Conservation (phyloP, 345 rosid genomes). For the Populus tremula region DNA sequence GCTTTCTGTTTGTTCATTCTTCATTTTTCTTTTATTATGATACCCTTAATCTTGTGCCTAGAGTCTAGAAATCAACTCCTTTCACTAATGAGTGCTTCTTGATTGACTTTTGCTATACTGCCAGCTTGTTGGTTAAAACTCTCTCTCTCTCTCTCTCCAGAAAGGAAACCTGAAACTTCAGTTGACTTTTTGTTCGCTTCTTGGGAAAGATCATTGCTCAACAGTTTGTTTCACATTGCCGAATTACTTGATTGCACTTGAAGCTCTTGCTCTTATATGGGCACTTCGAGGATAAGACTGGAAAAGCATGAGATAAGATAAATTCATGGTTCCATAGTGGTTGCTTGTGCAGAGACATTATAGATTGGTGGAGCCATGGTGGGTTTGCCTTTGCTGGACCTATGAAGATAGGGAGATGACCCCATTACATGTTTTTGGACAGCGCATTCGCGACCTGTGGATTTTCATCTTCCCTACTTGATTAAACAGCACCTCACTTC, state of each 20-base stretch:
- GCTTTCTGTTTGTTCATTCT: not conserved
- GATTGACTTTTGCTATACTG: constrained; percentile 21
- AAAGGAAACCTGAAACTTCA: constrained; percentile 13
- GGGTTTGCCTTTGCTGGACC: constrained; percentile 10
- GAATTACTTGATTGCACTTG: constrained; percentile 6
- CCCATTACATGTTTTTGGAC: constrained; percentile 8
- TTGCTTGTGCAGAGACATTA: constrained; percentile 20
- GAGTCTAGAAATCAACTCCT: constrained; percentile 20
- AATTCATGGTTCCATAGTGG: constrained; percentile 23
- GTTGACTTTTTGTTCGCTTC: constrained; percentile 31
- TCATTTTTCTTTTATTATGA: not conserved
- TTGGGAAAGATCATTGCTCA: constrained; percentile 4
- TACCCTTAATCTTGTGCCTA: constrained; percentile 2
- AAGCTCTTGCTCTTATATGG: not conserved
- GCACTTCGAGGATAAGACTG: constrained; percentile 9
- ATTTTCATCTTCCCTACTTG: not conserved
- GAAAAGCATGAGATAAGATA: not conserved
- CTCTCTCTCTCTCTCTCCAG: constrained; percentile 13
- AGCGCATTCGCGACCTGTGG: not conserved
- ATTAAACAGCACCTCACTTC: not conserved
- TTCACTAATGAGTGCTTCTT: constrained; percentile 2
- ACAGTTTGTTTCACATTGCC: not conserved
- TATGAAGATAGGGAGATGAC: constrained; percentile 9
- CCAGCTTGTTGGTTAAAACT: constrained; percentile 6
- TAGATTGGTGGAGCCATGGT: constrained; percentile 34